Percentiles rank a stretch among this genome's conserved stretches.
Evolutionary conservation across 768 basidiomycete species (phyloP).

Genomic region (Lactifluus pinguis): DNA sequence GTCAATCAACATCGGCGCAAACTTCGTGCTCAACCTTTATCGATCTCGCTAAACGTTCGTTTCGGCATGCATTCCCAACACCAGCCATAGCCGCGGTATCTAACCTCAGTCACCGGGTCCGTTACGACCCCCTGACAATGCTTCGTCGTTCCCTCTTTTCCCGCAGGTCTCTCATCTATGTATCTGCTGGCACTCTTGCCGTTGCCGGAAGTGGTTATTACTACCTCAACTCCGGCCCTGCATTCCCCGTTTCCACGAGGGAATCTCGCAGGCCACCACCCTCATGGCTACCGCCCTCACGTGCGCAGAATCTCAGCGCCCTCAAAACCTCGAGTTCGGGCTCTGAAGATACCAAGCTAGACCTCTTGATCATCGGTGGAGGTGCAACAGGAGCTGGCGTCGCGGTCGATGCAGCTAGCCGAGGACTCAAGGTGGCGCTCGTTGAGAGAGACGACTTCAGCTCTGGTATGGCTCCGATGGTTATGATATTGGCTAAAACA

Average conservation of each 20-base stretch:
- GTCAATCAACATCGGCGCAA: background rate
- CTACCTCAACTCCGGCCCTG: conserved; percentile 66
- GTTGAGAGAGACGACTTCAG: conserved; percentile 92
- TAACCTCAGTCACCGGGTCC: no score
- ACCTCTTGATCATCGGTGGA: conserved; percentile 81
- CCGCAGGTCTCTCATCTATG: conserved; percentile 44
- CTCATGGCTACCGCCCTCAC: conserved; percentile 67
- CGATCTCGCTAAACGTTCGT: background rate
- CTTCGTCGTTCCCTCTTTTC: conserved; percentile 37
- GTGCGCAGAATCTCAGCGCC: conserved; percentile 53
- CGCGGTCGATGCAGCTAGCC: conserved; percentile 89
- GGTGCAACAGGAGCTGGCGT: conserved; percentile 95
- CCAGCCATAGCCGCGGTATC: no score
- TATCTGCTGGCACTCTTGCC: conserved; percentile 43
- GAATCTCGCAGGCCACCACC: conserved; percentile 66
- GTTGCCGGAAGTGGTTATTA: conserved; percentile 54
- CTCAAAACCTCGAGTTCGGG: conserved; percentile 38
- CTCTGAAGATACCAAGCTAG: conserved; percentile 49
- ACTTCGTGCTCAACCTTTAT: no score
- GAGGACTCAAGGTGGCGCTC: conserved; percentile 86
- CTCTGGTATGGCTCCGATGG: conserved; percentile 45
- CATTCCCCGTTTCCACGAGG: conserved; percentile 53
- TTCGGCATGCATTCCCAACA: no score
- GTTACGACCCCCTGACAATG: conserved; percentile 4
- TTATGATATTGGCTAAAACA: background rate